These are phyloP conservation scores for Trametes villosa DNA, from an alignment of 768 basidiomycete species.

Conservation along the genomic window DNA sequence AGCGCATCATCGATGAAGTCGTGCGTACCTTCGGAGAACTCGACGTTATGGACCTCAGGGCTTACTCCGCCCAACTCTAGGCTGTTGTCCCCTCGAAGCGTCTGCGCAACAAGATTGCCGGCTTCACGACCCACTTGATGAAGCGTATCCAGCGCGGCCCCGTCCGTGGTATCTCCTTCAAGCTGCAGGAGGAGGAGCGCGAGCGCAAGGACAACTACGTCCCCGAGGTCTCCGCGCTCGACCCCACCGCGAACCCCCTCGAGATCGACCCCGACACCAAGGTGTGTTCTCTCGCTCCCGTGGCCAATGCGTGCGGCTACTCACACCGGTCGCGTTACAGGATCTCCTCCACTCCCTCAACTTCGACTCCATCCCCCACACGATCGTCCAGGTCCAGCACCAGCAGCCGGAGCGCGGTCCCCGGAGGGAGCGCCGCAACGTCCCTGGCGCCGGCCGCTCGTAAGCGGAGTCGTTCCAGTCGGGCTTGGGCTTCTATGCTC, in stretches of 20 bases:
- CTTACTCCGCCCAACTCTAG: constrained; percentile 40
- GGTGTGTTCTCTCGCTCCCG: constrained; percentile 51
- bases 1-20: constrained; percentile 97
- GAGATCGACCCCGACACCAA: constrained; percentile 95
- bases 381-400: constrained; percentile 64
- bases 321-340: constrained; percentile 42
- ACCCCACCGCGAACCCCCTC: constrained; percentile 70
- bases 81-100: constrained; percentile 97
- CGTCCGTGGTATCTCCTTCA: constrained; percentile 99
- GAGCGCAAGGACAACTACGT: constrained; percentile 99
- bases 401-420: constrained; percentile 71
- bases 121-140: constrained; percentile 99
- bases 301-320: background rate
- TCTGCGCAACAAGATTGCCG: constrained; percentile 98
- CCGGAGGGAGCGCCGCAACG: constrained; percentile 75
- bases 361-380: constrained; percentile 90
- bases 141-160: constrained; percentile 99
- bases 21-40: constrained; percentile 50
- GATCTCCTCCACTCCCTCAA: constrained; percentile 89
- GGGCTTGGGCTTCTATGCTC: constrained; percentile 22
- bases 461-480: constrained; percentile 3
- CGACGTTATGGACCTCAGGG: background rate
- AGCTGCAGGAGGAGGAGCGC: constrained; percentile 99
- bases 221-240: constrained; percentile 96
- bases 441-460: constrained; percentile 77